Base-by-base conservation (phyloP, 2,329 filamentous ascomycete species). In the Fusarium nurragi region DNA sequence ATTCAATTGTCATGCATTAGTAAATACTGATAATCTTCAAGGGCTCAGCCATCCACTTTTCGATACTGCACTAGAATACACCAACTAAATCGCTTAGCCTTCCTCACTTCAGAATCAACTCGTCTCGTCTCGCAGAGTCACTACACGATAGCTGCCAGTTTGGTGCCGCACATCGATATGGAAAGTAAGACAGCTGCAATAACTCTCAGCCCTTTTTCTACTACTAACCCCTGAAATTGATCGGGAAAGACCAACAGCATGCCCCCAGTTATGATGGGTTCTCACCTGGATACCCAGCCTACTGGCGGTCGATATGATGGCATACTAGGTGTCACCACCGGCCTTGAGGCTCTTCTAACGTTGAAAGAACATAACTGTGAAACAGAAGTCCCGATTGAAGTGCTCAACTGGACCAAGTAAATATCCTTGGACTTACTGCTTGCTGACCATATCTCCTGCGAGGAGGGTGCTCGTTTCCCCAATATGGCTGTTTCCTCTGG, bases 381-480 rank as follows among this genome's bases (percentile, higher is more conserved):
- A n/a, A 47, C 54, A 7, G 26, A 25, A 2, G 54, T 50, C 0
- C 54, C 54, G 0, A 13, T 57, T 28, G 54, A 50, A 12, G 54
- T 57, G 0, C 50, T 57, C 1, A 57, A 47, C 16, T 57, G 54
- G 54, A 57, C 54, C 13, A 57, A 55, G 52, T 55, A 21, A 3
- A 11, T 23, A 5, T 23, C 18, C 2, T 2, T 1, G 1, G 10
- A 9, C 8, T 11, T 1, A 8, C 4, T 4, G 4, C 4, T 14
- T 0, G 16, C 52, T 55, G 10, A 55, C 47, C 47, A 0, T 4
- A 6, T 1, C 4, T 6, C 1, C 0, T 55, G 54, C 16, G 54
- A 57, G 1, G 54, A 57, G 10, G 54, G 54, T 5, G 54, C 54
- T 8, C 50, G 54, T 0, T 57, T 57, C 5, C 54, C 54, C 6